phyloP scores from a whole-genome alignment of 331 rosid species.

The Quercus lobata region DNA sequence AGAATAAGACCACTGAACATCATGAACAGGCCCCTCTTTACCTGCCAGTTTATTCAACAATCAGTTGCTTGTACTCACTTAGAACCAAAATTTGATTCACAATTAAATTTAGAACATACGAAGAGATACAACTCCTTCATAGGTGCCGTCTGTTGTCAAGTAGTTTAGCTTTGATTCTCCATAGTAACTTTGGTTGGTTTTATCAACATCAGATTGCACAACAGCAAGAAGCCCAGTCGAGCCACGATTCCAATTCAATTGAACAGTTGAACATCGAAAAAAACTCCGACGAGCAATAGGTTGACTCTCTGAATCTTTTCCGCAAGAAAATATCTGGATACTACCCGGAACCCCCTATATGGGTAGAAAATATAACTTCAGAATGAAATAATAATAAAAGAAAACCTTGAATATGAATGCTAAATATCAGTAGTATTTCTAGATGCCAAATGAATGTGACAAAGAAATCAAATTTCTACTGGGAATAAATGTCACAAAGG shows the following conservation, averaged over 20 bases:
- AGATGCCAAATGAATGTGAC: slow-evolving; percentile 1
- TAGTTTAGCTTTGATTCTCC: slow-evolving; percentile 91
- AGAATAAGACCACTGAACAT: slow-evolving; percentile 84
- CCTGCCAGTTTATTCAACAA: slow-evolving; percentile 57
- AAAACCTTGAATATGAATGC: neutral
- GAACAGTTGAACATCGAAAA: slow-evolving; percentile 83
- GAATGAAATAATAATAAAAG: neutral
- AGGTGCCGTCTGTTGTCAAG: slow-evolving; percentile 78
- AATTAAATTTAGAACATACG: slow-evolving; percentile 46
- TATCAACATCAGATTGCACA: slow-evolving; percentile 91
- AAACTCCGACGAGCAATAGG: slow-evolving; percentile 80
- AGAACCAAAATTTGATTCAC: neutral
- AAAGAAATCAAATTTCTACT: neutral
- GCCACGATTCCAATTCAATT: slow-evolving; percentile 76
- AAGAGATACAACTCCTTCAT: slow-evolving; percentile 87
- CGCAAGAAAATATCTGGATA: slow-evolving; percentile 68
- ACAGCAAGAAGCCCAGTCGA: slow-evolving; percentile 83
- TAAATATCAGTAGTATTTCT: neutral
- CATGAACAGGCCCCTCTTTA: slow-evolving; percentile 95
- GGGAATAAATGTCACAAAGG: neutral
- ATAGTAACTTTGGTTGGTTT: slow-evolving; percentile 95
- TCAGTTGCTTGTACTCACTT: slow-evolving; percentile 4
- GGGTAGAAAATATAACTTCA: slow-evolving; percentile 14
- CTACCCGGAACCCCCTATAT: slow-evolving; percentile 88
- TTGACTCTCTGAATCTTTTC: slow-evolving; percentile 56